Percentiles rank a stretch among this genome's conserved stretches.
Evolutionary conservation across 2,329 filamentous ascomycete species (phyloP).

Genomic region (Claviceps capensis): DNA sequence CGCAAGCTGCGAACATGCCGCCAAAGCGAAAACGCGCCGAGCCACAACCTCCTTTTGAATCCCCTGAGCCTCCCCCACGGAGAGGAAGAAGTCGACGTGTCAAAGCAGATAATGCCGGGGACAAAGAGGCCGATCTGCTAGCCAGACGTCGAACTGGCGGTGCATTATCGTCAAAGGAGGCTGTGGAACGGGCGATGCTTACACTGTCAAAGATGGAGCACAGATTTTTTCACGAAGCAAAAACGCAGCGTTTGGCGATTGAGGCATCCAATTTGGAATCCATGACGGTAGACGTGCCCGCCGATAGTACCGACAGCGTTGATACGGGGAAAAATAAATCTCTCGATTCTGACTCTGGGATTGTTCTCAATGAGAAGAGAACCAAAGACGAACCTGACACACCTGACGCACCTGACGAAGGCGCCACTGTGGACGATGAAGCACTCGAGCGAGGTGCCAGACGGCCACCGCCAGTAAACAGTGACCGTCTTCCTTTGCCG

Average conservation of each 20-base stretch:
- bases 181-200: slow-evolving; percentile 27
- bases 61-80: slow-evolving; percentile 12
- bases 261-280: slow-evolving; percentile 23
- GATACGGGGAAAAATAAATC: background rate
- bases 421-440: background rate
- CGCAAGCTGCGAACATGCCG: slow-evolving; percentile 16
- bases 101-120: slow-evolving; percentile 1
- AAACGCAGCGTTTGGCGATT: slow-evolving; percentile 33
- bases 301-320: background rate
- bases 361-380: background rate
- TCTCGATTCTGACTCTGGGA: background rate
- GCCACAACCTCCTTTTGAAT: slow-evolving; percentile 6
- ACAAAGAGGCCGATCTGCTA: background rate
- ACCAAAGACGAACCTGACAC: background rate
- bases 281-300: background rate
- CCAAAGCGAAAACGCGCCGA: slow-evolving; percentile 24
- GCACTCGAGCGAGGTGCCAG: slow-evolving; percentile 23
- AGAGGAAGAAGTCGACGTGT: slow-evolving; percentile 14
- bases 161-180: slow-evolving; percentile 9
- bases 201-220: slow-evolving; percentile 36
- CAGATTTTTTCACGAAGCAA: slow-evolving; percentile 27
- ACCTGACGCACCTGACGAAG: background rate
- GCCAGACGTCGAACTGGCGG: background rate
- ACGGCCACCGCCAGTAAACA: slow-evolving; percentile 67
- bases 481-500: slow-evolving; percentile 67